phyloP scores from a whole-genome alignment of 495 filamentous ascomycete genomes.

The Penicillium crystallinum region DNA sequence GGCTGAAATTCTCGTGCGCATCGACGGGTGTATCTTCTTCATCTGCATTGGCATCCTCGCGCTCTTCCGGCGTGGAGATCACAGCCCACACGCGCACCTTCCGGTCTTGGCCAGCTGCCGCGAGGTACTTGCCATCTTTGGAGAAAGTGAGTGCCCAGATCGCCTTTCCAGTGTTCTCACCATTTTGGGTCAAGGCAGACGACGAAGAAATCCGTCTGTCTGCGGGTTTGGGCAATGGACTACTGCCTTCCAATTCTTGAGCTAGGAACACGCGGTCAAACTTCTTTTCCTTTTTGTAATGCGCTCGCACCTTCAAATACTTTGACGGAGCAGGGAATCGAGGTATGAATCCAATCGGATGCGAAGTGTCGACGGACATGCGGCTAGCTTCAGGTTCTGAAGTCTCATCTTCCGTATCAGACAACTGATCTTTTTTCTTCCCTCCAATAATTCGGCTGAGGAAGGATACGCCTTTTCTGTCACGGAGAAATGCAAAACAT shows the following conservation, averaged over 20 bases:
- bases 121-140: constrained; percentile 86
- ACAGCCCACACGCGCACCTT: constrained; percentile 89
- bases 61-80: constrained; percentile 74
- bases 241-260: constrained; percentile 62
- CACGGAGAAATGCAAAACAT: constrained; percentile 2
- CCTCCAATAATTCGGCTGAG: constrained; percentile 81
- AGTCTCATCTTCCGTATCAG: constrained; percentile 58
- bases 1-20: constrained; percentile 41
- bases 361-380: constrained; percentile 71
- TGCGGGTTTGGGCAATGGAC: constrained; percentile 9
- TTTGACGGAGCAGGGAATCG: constrained; percentile 83
- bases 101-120: constrained; percentile 81
- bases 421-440: constrained; percentile 59
- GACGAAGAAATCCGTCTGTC: constrained; percentile 26
- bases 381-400: constrained; percentile 66
- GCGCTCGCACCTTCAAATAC: constrained; percentile 79
- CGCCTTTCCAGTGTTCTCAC: constrained; percentile 44
- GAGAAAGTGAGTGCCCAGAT: constrained; percentile 93
- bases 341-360: constrained; percentile 83
- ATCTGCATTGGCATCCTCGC: constrained; percentile 63
- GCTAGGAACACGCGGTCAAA: constrained; percentile 88
- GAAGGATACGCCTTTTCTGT: constrained; percentile 82
- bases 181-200: constrained; percentile 32
- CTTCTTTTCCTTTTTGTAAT: constrained; percentile 75
- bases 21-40: constrained; percentile 51